Conservation (phyloP, 2,329 filamentous ascomycete species). For the Colletotrichum sp. region DNA sequence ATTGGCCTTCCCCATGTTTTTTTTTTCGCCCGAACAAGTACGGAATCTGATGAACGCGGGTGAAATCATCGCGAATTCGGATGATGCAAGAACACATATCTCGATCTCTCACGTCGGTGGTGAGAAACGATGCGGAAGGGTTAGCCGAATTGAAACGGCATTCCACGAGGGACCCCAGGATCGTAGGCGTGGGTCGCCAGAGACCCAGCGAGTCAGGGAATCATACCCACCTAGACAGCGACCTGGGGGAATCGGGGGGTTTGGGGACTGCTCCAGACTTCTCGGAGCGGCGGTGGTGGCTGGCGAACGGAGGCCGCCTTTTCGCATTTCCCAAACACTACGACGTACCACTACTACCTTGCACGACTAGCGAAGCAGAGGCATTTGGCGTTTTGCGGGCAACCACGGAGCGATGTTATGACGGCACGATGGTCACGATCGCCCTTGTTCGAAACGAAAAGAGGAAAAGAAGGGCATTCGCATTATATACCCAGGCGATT, state of each 20-base stretch:
- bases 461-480: background rate
- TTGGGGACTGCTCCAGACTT: background rate
- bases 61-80: background rate
- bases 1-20: background rate
- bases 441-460: background rate
- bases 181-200: background rate
- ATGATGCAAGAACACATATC: background rate
- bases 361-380: background rate
- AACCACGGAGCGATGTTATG: background rate
- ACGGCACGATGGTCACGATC: background rate
- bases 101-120: background rate
- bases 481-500: conserved; percentile 18
- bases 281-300: background rate
- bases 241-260: background rate
- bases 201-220: background rate
- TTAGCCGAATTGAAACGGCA: background rate
- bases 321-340: background rate
- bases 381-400: background rate
- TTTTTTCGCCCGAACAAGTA: background rate
- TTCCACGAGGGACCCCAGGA: background rate
- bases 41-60: background rate
- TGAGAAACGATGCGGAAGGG: background rate
- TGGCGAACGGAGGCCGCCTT: background rate
- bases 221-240: background rate
- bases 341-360: background rate